Evolutionary conservation across 202 grass and related monocot genomes (phyloP).

Genomic region (Elaeis oleifera): DNA sequence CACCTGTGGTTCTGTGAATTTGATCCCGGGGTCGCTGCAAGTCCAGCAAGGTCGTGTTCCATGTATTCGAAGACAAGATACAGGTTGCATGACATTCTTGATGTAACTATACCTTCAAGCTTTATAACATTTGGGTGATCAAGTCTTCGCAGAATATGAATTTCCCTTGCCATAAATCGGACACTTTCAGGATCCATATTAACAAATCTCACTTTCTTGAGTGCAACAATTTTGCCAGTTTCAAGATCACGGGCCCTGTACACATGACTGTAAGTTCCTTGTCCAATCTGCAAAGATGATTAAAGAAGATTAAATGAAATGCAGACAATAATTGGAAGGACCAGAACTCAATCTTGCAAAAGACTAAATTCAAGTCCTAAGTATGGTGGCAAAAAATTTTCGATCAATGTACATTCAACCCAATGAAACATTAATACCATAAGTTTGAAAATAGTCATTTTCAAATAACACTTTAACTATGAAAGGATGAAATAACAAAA

Average conservation of each 20-base stretch:
- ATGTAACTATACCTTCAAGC: slow-evolving; percentile 77
- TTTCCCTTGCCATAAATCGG: slow-evolving; percentile 88
- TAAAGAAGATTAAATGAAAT: slow-evolving; percentile 3
- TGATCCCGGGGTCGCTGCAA: slow-evolving; percentile 59
- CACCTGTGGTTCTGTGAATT: slow-evolving; percentile 77
- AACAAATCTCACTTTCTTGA: slow-evolving; percentile 83
- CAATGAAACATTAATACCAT: too few relatives aligned
- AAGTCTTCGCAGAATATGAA: slow-evolving; percentile 62
- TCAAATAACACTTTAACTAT: too few relatives aligned
- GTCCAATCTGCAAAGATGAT: slow-evolving; percentile 62
- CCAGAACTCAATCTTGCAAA: too few relatives aligned
- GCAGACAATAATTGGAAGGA: not conserved
- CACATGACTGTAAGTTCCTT: slow-evolving; percentile 84
- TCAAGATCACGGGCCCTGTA: slow-evolving; percentile 75
- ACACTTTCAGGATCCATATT: slow-evolving; percentile 91
- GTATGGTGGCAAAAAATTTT: too few relatives aligned
- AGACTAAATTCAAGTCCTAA: too few relatives aligned
- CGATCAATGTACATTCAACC: too few relatives aligned
- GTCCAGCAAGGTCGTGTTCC: slow-evolving; percentile 87
- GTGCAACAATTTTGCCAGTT: slow-evolving; percentile 64
- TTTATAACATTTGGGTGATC: slow-evolving; percentile 95
- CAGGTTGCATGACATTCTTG: slow-evolving; percentile 48
- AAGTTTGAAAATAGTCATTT: too few relatives aligned
- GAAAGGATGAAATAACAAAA: too few relatives aligned
- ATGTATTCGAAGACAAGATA: slow-evolving; percentile 93